phyloP scores from a whole-genome alignment of 148 eudicot species.

The Rhododendron griersonianum region DNA sequence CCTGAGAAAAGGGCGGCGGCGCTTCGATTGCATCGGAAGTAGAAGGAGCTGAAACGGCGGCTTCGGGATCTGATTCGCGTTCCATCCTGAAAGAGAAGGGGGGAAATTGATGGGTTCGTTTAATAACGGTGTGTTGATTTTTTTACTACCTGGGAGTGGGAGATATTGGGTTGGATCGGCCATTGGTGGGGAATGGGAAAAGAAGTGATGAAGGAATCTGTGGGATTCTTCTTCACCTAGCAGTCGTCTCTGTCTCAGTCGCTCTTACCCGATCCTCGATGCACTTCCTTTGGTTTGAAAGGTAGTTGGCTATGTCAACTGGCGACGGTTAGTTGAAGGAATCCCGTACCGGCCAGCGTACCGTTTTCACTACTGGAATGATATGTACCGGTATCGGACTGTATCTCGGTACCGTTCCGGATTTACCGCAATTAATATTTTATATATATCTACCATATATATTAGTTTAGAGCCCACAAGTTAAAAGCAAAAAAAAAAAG shows the following conservation, averaged over 20 bases:
- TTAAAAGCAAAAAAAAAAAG: too few species aligned
- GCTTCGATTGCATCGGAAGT: conserved; percentile 5
- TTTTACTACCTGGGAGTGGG: neutral
- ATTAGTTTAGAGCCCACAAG: too few species aligned
- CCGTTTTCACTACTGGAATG: too few species aligned
- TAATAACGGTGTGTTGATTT: neutral
- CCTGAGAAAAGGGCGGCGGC: conserved; percentile 16
- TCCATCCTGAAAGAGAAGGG: conserved; percentile 23
- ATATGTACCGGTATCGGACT: too few species aligned
- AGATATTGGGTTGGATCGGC: neutral
- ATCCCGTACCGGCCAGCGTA: too few species aligned
- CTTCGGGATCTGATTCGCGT: conserved; percentile 4
- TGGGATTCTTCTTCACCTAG: conserved; percentile 9
- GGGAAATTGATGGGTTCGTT: neutral
- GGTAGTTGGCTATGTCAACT: neutral
- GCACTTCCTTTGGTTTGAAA: neutral
- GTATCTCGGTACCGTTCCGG: too few species aligned
- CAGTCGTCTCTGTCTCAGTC: conserved; percentile 16
- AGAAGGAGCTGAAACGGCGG: neutral
- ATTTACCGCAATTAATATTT: too few species aligned
- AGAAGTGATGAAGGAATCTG: neutral
- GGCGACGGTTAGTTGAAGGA: neutral
- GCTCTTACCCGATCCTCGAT: neutral
- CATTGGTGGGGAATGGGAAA: neutral
- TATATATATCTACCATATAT: too few species aligned